Evolutionary conservation across 345 rosid genomes (phyloP).

Genomic region (Anastatica hierochuntica): DNA sequence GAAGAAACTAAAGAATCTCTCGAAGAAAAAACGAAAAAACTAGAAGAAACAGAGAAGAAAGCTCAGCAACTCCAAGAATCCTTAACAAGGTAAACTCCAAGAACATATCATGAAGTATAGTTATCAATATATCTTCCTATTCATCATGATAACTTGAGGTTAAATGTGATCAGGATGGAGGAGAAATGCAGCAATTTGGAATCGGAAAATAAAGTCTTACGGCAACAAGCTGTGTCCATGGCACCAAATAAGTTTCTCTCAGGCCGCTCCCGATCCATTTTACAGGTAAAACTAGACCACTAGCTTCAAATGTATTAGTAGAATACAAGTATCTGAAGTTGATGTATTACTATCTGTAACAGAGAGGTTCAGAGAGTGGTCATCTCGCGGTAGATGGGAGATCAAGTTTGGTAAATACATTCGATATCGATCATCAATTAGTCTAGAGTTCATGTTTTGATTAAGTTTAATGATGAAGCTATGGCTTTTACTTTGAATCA

Average conservation of each 20-base stretch:
- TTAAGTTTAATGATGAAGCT: no score
- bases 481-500: constrained; percentile 22
- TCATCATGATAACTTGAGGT: no score
- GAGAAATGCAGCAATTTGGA: constrained; percentile 73
- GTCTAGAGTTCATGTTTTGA: no score
- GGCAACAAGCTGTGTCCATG: constrained; percentile 92
- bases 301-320: no score
- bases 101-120: background rate
- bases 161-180: constrained; percentile 58
- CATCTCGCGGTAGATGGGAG: constrained; percentile 45
- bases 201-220: constrained; percentile 83
- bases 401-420: constrained; percentile 43
- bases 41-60: constrained; percentile 74
- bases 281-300: constrained; percentile 67
- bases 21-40: constrained; percentile 44
- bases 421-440: no score
- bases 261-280: constrained; percentile 78
- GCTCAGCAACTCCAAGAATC: constrained; percentile 70
- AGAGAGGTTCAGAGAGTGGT: constrained; percentile 77
- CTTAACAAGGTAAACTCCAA: constrained; percentile 50
- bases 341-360: constrained; percentile 20
- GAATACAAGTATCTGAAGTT: no score
- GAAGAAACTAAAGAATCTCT: constrained; percentile 40
- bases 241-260: constrained; percentile 88
- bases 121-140: background rate